Base-by-base conservation (phyloP, 148 eudicot species). In the Diospyros lotus region DNA sequence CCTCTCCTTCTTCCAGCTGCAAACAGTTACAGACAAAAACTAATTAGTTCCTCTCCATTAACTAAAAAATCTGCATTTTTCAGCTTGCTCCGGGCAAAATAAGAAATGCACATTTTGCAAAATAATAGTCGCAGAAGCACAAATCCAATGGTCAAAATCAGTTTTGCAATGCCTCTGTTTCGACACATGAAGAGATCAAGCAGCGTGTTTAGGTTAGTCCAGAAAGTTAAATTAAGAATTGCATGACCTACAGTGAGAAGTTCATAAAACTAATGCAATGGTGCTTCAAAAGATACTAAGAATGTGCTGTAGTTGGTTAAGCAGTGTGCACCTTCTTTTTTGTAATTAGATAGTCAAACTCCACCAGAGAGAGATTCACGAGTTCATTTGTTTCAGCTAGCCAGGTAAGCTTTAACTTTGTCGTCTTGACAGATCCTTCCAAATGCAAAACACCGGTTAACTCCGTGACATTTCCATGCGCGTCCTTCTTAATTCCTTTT, bases 371-470 rank as follows among this genome's bases (percentile, higher is more conserved):
- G 70, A 95, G 87, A 72, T 83, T 83, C 61, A 95, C 94, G 53
- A 95, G 91, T 66, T 95, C 99, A 68, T 73, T 85, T 14, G 76
- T 83, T 58, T 93, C 94, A 39, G 99, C 83, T 71, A 95, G 80
- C 99, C 99, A 95, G 12, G 97, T 93, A 76, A 93, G 91, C 86
- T 95, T 95, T 89, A 90, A 83, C 80, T 95, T 95, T n/a, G 99
- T 95, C 75, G 92, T 88, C 86, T 95, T 95, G 6, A 95, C 97
- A 60, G 93, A 90, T 75, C 97, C 99, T 85, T 79, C 85, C 62
- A 88, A 94, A 87, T 95, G 83, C 82, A 95, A 84, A 82, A 88
- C 90, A 46, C 99, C 99, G 28, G 64, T 72, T 73, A 95, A 81
- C 58, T 87, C 80, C 9, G 85, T 77, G 55, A 95, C 88, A 58